Conservation (phyloP, 352 stramenopile genomes). For the Pythium monospermum region DNA sequence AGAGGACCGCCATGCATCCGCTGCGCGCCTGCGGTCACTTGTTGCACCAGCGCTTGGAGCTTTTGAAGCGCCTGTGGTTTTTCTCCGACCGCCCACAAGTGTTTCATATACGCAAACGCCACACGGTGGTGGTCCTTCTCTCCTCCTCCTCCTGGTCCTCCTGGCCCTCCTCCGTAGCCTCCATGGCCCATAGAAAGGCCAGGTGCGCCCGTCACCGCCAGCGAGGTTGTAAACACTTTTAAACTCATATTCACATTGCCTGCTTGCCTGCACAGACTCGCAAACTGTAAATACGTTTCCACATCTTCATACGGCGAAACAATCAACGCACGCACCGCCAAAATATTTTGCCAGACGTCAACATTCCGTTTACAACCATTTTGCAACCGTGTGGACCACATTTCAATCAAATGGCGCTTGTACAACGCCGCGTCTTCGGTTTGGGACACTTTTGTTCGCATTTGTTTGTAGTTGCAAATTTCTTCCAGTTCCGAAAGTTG, state of each 20-base stretch:
- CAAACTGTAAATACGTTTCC: slow-evolving; percentile 93
- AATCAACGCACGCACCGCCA: slow-evolving; percentile 93
- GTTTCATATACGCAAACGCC: slow-evolving; percentile 73
- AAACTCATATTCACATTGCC: slow-evolving; percentile 83
- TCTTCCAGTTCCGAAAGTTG: slow-evolving; percentile 96
- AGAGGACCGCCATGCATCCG: too few species aligned
- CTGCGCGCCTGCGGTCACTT: too few species aligned
- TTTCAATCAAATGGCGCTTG: slow-evolving; percentile 80
- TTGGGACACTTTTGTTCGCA: slow-evolving; percentile 62
- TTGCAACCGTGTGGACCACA: slow-evolving; percentile 88
- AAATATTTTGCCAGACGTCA: slow-evolving; percentile 92
- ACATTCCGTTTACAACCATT: slow-evolving; percentile 92
- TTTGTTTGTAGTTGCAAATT: slow-evolving; percentile 80
- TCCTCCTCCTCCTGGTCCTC: too few species aligned
- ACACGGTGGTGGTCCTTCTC: slow-evolving; percentile 43
- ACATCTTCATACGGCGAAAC: slow-evolving; percentile 88
- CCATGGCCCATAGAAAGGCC: too few species aligned
- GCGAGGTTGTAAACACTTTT: slow-evolving; percentile 72
- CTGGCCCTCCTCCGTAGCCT: too few species aligned
- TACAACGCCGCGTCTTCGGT: slow-evolving; percentile 43
- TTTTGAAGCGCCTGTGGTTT: too few species aligned
- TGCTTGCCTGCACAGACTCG: slow-evolving; percentile 88
- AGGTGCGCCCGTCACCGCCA: too few species aligned
- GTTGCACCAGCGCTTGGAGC: too few species aligned
- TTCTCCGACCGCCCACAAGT: slow-evolving; percentile 81